These are phyloP conservation scores for Parsonsia alboflavescens DNA, from an alignment of 257 asterid genomes.

Conservation along the genomic window DNA sequence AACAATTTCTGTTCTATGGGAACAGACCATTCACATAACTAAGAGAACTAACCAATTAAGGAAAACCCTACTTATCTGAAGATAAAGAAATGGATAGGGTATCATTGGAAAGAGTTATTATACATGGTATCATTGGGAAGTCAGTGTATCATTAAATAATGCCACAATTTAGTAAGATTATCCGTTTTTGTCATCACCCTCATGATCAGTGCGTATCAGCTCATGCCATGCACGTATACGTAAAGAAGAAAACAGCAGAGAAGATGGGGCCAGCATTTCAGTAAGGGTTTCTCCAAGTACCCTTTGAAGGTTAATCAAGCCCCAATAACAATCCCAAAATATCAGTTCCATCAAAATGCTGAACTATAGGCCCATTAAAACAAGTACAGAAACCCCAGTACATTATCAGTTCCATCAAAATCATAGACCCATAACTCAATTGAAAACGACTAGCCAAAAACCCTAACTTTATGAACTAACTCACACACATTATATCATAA, in stretches of 20 bases:
- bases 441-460: not conserved
- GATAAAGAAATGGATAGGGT: not conserved
- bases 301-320: not conserved
- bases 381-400: not conserved
- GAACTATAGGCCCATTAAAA: not conserved
- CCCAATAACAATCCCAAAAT: not conserved
- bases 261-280: not conserved
- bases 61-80: not conserved
- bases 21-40: not conserved
- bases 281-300: not conserved
- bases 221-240: not conserved
- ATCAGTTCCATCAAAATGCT: not conserved
- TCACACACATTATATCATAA: not conserved
- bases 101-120: not conserved
- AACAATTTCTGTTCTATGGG: not conserved
- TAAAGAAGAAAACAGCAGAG: not conserved
- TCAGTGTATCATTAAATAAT: not conserved
- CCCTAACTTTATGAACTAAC: not conserved
- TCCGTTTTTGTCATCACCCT: not conserved
- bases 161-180: not conserved
- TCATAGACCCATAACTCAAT: conserved; percentile 1
- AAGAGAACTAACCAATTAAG: not conserved
- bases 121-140: not conserved
- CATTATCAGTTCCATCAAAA: not conserved
- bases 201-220: not conserved